These are phyloP conservation scores for Aspergillus floridensis DNA, from an alignment of 2,329 filamentous ascomycete genomes.

Conservation along the genomic window DNA sequence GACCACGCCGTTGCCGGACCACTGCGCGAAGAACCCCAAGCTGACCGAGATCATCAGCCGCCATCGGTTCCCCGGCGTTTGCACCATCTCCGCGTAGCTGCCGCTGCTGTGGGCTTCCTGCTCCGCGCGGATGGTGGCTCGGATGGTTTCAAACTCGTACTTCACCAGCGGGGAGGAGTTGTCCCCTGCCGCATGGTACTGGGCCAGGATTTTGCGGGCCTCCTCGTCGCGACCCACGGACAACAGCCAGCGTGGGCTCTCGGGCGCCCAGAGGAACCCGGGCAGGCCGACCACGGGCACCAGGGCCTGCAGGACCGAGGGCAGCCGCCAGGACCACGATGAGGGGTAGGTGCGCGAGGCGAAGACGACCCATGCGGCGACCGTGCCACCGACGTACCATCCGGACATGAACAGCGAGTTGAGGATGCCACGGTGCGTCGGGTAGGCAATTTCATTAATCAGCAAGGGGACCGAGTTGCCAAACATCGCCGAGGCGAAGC, in stretches of 20 bases:
- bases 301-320: conserved; percentile 21
- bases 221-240: conserved; percentile 17
- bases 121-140: conserved; percentile 17
- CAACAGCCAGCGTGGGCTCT: conserved; percentile 25
- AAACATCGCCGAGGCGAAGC: conserved; percentile 34
- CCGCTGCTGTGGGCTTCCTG: conserved; percentile 11
- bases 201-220: conserved; percentile 13
- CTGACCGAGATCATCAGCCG: conserved; percentile 15
- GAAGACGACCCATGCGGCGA: conserved; percentile 31
- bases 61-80: conserved; percentile 13
- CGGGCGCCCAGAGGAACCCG: conserved; percentile 17
- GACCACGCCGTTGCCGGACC: conserved; percentile 29
- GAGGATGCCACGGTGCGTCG: conserved; percentile 36
- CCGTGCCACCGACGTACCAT: conserved; percentile 31
- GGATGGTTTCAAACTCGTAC: conserved; percentile 21
- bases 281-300: conserved; percentile 20
- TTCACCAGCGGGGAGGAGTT: conserved; percentile 15
- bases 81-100: conserved; percentile 20
- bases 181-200: conserved; percentile 25
- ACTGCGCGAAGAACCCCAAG: conserved; percentile 19
- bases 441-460: conserved; percentile 48
- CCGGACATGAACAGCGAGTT: conserved; percentile 37
- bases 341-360: conserved; percentile 19
- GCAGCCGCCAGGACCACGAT: conserved; percentile 25
- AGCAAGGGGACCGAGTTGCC: conserved; percentile 36